phyloP scores from a whole-genome alignment of 495 filamentous ascomycete species.

The Elasticomyces elasticus region DNA sequence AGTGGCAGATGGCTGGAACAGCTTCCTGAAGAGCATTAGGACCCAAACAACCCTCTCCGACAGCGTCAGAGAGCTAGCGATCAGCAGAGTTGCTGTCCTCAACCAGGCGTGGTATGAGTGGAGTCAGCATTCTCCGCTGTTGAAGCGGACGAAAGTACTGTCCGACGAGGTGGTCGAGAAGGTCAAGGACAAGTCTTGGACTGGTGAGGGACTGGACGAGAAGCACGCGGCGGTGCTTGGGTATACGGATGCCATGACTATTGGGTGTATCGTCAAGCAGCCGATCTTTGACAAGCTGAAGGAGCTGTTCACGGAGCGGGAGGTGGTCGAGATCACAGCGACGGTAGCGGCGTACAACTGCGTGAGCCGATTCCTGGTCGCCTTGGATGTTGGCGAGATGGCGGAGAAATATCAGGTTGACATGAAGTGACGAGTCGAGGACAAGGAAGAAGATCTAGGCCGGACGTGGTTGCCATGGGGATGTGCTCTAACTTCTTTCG shows the following conservation, averaged over 20 bases:
- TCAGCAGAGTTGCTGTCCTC: constrained; percentile 62
- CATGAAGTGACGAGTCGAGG: constrained; percentile 7
- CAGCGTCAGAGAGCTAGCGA: constrained; percentile 58
- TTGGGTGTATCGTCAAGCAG: constrained; percentile 51
- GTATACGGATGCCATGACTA: constrained; percentile 70
- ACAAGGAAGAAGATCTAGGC: background rate
- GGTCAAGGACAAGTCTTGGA: constrained; percentile 17
- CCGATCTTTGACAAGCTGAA: constrained; percentile 51
- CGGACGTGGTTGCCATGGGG: background rate
- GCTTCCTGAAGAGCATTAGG: constrained; percentile 65
- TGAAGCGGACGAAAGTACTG: constrained; percentile 33
- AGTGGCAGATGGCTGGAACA: constrained; percentile 68
- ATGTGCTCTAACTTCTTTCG: background rate
- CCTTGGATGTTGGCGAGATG: constrained; percentile 26
- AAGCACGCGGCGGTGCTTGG: constrained; percentile 55
- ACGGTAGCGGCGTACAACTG: constrained; percentile 40
- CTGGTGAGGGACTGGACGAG: constrained; percentile 36
- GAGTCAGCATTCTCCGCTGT: constrained; percentile 61
- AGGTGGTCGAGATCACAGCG: constrained; percentile 68
- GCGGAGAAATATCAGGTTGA: constrained; percentile 19
- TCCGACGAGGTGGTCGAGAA: constrained; percentile 17
- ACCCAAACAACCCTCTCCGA: constrained; percentile 51
- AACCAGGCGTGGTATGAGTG: constrained; percentile 73
- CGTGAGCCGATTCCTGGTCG: constrained; percentile 24
- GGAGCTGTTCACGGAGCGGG: constrained; percentile 49